phyloP scores from a whole-genome alignment of 1,284 basidiomycete species.

The Apiotrichum gracile region DNA sequence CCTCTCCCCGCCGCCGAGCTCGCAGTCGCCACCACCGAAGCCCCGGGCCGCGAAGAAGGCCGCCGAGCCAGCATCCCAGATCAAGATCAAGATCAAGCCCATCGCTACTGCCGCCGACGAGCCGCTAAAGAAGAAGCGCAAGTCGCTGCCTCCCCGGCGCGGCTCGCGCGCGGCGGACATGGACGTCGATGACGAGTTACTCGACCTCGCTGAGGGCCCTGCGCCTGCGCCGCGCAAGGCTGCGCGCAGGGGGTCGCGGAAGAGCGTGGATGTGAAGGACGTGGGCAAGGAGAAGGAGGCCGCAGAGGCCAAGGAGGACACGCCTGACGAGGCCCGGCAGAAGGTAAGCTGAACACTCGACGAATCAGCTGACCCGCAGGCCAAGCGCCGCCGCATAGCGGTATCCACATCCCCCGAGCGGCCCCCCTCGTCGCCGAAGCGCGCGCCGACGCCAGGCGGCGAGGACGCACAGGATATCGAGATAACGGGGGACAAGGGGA shows the following conservation, averaged over 20 bases:
- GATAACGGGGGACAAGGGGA: too few species aligned
- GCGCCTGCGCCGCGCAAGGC: too few species aligned
- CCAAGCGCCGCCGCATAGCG: background rate
- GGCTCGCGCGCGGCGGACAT: too few species aligned
- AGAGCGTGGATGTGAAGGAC: too few species aligned
- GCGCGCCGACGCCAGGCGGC: background rate
- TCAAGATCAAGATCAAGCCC: constrained; percentile 5
- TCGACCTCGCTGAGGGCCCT: background rate
- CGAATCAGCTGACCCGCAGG: too few species aligned
- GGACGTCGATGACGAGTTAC: background rate
- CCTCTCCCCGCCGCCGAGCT: too few species aligned
- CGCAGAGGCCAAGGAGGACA: too few species aligned
- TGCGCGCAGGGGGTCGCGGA: too few species aligned
- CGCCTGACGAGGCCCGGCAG: background rate
- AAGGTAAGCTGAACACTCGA: too few species aligned
- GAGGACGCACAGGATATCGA: too few species aligned
- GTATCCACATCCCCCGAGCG: background rate
- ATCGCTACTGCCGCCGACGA: background rate
- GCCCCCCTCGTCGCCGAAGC: background rate
- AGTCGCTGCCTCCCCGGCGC: background rate
- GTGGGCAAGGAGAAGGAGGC: too few species aligned
- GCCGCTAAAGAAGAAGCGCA: background rate
- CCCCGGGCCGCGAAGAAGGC: background rate
- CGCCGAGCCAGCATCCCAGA: background rate
- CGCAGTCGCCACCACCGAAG: too few species aligned